Base-by-base conservation (phyloP, 2,329 filamentous ascomycete genomes). In the Stachybotrys elegans region DNA sequence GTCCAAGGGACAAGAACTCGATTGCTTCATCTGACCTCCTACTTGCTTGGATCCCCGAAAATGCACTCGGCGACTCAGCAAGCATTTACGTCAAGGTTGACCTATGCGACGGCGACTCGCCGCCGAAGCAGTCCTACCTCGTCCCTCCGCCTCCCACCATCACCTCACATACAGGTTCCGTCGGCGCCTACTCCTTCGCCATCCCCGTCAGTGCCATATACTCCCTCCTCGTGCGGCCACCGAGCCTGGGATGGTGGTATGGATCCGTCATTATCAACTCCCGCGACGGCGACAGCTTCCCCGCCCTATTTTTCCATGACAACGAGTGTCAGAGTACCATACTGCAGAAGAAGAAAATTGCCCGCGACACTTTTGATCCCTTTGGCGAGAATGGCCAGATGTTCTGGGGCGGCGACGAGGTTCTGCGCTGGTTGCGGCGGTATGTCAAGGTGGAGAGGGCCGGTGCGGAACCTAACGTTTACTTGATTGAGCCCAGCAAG, bases 361-460 rank as follows among this genome's bases (percentile, higher is more conserved):
- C 89, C 1, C 79, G 78, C 49, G 89, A 96, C 55, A 88, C 73
- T 35, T 97, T 98, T 57, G 90, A 96, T 56, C 91, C 91, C 0
- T 96, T 96, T 62, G 84, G 85, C 14, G 87, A 89, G 49, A 78
- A 78, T 50, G 92, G 92, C 0, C 81, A 87, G 61, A 84, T 95
- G 74, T 97, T 96, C 60, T 98, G 94, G 93, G 94, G 93, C 45
- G 93, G 93, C 5, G 93, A 98, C 61, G 92, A 98, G 68, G 86
- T 97, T 1, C 63, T 98, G 39, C 78, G 89, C 44, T 98, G 94
- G 93, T 60, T 98, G 55, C 88, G 83, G 60, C 77, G 84, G 60
- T 96, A 95, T 63, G 80, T 93, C 6, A 76, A 75, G 17, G 81
- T 98, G 13, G 88, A 97, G 65, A 77, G 89, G 47, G 94, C 89